Evolutionary conservation across 352 stramenopile genomes (phyloP).

Genomic region (Phytophthora cactorum): DNA sequence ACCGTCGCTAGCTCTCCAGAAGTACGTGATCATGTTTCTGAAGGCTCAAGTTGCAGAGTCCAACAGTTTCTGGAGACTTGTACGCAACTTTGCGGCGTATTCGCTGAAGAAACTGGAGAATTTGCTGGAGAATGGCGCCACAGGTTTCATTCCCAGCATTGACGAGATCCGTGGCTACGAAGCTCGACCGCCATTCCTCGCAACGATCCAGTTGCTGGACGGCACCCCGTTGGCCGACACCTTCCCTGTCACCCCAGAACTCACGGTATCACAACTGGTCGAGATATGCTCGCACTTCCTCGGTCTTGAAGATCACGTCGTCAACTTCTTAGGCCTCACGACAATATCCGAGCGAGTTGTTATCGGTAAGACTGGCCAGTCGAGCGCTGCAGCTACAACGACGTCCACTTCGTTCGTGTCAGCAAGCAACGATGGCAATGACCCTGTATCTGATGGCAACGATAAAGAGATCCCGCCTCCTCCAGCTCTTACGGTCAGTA

Average conservation of each 20-base stretch:
- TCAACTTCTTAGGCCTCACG: constrained; percentile 74
- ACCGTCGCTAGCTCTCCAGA: constrained; percentile 86
- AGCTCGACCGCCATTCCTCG: constrained; percentile 92
- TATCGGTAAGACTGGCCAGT: constrained; percentile 29
- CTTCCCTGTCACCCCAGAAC: constrained; percentile 93
- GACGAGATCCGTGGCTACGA: constrained; percentile 95
- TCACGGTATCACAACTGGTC: constrained; percentile 90
- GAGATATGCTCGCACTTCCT: constrained; percentile 94
- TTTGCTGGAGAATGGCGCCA: constrained; percentile 84
- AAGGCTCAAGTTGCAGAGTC: constrained; percentile 76
- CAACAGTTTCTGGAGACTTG: constrained; percentile 77
- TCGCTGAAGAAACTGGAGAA: constrained; percentile 93
- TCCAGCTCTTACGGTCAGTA: constrained; percentile 26
- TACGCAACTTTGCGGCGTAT: constrained; percentile 92
- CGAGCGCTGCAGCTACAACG: constrained; percentile 48
- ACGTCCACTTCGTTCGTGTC: constrained; percentile 42
- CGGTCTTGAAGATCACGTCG: constrained; percentile 88
- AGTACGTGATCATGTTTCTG: constrained; percentile 92
- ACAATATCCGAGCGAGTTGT: constrained; percentile 58
- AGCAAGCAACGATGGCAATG: constrained; percentile 35
- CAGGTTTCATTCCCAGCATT: constrained; percentile 94
- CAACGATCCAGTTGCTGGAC: constrained; percentile 93
- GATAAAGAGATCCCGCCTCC: constrained; percentile 24
- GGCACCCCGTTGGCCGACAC: constrained; percentile 90
- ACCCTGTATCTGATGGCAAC: constrained; percentile 31